A percentile compares a stretch with the other conserved stretches of the same genome.
Evolutionary conservation across 306 rosid genomes (phyloP).

Genomic region (Urtica urens): DNA sequence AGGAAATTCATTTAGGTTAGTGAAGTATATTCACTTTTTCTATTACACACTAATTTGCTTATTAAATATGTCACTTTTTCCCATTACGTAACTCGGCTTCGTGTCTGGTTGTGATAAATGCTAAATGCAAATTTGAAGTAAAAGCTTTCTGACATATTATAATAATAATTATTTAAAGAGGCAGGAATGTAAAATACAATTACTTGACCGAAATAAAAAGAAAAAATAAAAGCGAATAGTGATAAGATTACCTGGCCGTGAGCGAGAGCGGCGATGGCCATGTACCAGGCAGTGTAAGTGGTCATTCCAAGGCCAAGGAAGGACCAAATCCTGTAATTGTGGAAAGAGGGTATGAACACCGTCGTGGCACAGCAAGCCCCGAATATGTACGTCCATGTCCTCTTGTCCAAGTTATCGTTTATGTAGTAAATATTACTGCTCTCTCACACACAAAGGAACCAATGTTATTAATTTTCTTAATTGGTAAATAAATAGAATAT

Average conservation of each 20-base stretch:
- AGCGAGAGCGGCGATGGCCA: conserved; percentile 49
- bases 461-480: background rate
- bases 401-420: conserved; percentile 78
- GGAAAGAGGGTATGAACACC: conserved; percentile 95
- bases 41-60: too few relatives aligned
- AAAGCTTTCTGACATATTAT: too few relatives aligned
- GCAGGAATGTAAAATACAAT: too few relatives aligned
- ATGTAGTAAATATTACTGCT: conserved; percentile 87
- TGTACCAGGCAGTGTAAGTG: conserved; percentile 94
- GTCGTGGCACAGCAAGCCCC: conserved; percentile 99
- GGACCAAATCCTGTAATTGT: conserved; percentile 94
- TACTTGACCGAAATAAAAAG: background rate
- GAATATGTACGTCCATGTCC: conserved; percentile 95
- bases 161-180: too few relatives aligned
- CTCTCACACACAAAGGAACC: background rate
- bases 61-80: too few relatives aligned
- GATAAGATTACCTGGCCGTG: conserved; percentile 66
- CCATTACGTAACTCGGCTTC: too few relatives aligned
- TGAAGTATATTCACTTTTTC: too few relatives aligned
- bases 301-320: conserved; percentile 97
- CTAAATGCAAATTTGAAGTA: too few relatives aligned
- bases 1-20: too few relatives aligned
- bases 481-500: background rate
- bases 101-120: too few relatives aligned
- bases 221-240: background rate